These are phyloP conservation scores for Irineochytrium annulatum DNA, from an alignment of 192 early-diverging fungal species.

Conservation along the genomic window DNA sequence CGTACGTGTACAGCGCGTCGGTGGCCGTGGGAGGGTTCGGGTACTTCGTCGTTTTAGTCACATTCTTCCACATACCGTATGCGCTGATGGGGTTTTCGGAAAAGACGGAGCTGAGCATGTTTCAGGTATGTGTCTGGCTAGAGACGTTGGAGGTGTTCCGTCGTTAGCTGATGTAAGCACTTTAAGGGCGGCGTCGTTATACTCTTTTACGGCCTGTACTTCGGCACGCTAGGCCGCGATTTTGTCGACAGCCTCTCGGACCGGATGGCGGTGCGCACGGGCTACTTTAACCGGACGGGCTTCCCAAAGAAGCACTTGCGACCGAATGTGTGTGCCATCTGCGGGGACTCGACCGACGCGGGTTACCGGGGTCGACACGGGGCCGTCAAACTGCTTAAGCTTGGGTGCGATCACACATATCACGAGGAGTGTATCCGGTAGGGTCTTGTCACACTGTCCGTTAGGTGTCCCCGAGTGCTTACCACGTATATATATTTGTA, in stretches of 20 bases:
- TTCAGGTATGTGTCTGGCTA: slow-evolving; percentile 30
- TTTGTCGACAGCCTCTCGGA: slow-evolving; percentile 50
- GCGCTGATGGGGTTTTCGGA: slow-evolving; percentile 31
- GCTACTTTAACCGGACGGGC: slow-evolving; percentile 41
- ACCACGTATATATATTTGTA: slow-evolving; percentile 8
- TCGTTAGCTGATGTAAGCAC: neutral
- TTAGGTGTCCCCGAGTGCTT: neutral
- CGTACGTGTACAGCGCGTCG: slow-evolving; percentile 33
- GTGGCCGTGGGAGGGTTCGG: slow-evolving; percentile 39
- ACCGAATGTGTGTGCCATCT: slow-evolving; percentile 47
- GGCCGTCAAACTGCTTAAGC: slow-evolving; percentile 12
- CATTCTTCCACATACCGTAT: slow-evolving; percentile 43
- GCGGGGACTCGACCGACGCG: slow-evolving; percentile 40
- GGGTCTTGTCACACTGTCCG: slow-evolving; percentile 8
- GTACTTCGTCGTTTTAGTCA: slow-evolving; percentile 31
- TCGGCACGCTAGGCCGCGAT: slow-evolving; percentile 47
- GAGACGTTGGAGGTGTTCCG: too few relatives aligned
- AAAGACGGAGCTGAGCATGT: slow-evolving; percentile 36
- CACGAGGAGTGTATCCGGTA: slow-evolving; percentile 41
- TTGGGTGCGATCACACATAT: slow-evolving; percentile 42
- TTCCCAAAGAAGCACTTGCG: slow-evolving; percentile 49
- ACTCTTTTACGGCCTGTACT: slow-evolving; percentile 52
- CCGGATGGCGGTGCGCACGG: slow-evolving; percentile 45
- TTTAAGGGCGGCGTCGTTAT: slow-evolving; percentile 37
- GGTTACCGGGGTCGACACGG: neutral